Percentiles rank a stretch among this genome's conserved stretches.
Conservation (phyloP, 768 basidiomycete species). For the Amanita phalloides region DNA sequence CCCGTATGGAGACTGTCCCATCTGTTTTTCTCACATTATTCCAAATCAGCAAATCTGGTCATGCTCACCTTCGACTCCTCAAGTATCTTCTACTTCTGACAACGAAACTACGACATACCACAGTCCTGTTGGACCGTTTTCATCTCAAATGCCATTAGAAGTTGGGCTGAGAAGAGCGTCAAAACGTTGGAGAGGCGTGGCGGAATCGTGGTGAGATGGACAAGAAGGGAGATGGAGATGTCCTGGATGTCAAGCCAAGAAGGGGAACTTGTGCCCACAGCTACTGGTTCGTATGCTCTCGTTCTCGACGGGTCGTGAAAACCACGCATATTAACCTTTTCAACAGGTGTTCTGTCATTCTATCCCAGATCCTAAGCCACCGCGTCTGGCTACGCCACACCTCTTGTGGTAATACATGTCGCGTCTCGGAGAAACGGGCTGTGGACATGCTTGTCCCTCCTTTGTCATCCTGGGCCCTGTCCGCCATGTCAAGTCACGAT, state of each 20-base stretch:
- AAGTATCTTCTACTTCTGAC: slow-evolving; percentile 21
- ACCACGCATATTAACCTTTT: neutral
- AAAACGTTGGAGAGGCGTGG: slow-evolving; percentile 69
- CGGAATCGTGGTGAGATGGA: slow-evolving; percentile 52
- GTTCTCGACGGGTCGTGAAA: neutral
- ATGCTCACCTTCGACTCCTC: slow-evolving; percentile 57
- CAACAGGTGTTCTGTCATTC: slow-evolving; percentile 75
- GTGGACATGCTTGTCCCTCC: slow-evolving; percentile 77
- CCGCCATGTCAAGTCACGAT: slow-evolving; percentile 85
- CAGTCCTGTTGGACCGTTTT: slow-evolving; percentile 83
- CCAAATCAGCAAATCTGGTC: slow-evolving; percentile 83
- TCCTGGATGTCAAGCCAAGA: slow-evolving; percentile 83
- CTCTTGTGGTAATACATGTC: slow-evolving; percentile 68
- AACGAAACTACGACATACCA: slow-evolving; percentile 16
- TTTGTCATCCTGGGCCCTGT: slow-evolving; percentile 94
- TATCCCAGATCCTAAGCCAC: slow-evolving; percentile 58
- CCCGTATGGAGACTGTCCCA: slow-evolving; percentile 71
- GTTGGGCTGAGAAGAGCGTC: slow-evolving; percentile 81
- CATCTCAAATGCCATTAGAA: slow-evolving; percentile 82
- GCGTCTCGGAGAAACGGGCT: slow-evolving; percentile 43
- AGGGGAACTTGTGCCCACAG: slow-evolving; percentile 55
- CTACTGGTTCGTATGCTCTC: slow-evolving; percentile 43
- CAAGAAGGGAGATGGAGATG: slow-evolving; percentile 80
- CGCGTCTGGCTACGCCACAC: slow-evolving; percentile 63
- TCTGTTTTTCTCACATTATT: slow-evolving; percentile 73